A percentile compares a stretch with the other conserved stretches of the same genome.
Evolutionary conservation across 306 rosid genomes (phyloP).

Genomic region (Inga leiocalycina): DNA sequence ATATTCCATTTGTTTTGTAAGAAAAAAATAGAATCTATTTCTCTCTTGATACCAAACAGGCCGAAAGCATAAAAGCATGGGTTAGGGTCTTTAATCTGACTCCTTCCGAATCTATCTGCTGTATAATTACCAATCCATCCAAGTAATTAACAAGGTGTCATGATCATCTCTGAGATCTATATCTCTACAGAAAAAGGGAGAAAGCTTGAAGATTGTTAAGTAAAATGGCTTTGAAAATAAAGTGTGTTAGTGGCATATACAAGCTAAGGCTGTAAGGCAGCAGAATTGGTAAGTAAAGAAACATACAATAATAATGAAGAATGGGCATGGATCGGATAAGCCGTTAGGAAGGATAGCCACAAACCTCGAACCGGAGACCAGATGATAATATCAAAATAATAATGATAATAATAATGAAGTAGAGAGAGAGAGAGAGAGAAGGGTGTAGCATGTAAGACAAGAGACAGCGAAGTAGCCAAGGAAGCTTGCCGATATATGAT

Average conservation of each 20-base stretch:
- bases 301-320: not conserved
- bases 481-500: conserved; percentile 43
- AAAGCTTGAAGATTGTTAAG: not conserved
- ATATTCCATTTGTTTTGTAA: not conserved
- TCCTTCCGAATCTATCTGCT: not conserved
- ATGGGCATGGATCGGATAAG: not conserved
- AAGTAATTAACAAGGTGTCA: not conserved
- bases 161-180: not conserved
- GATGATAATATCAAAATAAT: no score
- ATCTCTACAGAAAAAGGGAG: not conserved
- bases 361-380: no score
- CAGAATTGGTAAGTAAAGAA: not conserved
- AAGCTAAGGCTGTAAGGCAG: not conserved
- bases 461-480: conserved; percentile 61
- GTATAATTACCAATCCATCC: not conserved
- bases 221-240: not conserved
- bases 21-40: not conserved
- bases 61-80: not conserved
- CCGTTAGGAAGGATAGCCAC: no score
- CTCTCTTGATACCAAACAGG: not conserved
- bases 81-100: not conserved
- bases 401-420: not conserved
- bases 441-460: conserved; percentile 66
- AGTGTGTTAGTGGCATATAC: not conserved
- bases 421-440: conserved; percentile 43